Evolutionary conservation across 2,329 filamentous ascomycete species (phyloP).

Genomic region (Myrmaecium sp.): DNA sequence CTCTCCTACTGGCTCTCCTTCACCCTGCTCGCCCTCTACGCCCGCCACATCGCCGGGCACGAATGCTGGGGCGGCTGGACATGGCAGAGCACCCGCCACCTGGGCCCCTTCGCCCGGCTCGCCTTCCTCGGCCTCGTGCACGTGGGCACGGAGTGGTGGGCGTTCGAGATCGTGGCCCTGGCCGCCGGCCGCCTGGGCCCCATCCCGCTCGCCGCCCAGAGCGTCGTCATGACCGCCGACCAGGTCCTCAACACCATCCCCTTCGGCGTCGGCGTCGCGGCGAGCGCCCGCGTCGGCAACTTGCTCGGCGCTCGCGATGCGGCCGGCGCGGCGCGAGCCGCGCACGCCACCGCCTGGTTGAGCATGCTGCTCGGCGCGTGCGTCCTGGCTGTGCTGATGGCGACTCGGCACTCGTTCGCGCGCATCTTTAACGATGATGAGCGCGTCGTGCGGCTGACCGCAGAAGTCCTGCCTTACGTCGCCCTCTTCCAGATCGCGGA

Average conservation of each 20-base stretch:
- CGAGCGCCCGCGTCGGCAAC: constrained; percentile 63
- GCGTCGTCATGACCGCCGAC: constrained; percentile 79
- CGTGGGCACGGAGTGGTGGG: constrained; percentile 88
- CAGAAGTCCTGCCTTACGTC: constrained; percentile 67
- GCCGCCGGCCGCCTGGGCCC: constrained; percentile 68
- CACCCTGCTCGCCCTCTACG: constrained; percentile 55
- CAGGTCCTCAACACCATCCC: constrained; percentile 75
- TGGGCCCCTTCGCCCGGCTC: constrained; percentile 54
- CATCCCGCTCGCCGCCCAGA: constrained; percentile 62
- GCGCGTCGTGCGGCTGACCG: constrained; percentile 53
- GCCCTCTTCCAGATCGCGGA: constrained; percentile 84
- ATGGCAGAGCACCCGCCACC: constrained; percentile 45
- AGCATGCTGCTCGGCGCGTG: constrained; percentile 50
- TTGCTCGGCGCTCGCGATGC: constrained; percentile 54
- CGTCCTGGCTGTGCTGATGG: constrained; percentile 53
- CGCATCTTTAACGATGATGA: constrained; percentile 68
- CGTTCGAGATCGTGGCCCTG: constrained; percentile 77
- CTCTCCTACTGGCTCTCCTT: constrained; percentile 81
- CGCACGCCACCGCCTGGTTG: constrained; percentile 58
- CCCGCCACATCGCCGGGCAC: constrained; percentile 50
- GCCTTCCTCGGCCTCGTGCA: constrained; percentile 64
- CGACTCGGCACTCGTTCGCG: constrained; percentile 54
- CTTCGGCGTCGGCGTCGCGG: constrained; percentile 71
- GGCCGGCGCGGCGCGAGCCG: constrained; percentile 49
- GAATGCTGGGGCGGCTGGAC: constrained; percentile 69